Conservation (phyloP, 139 green algal genomes). For the Coccomyxa sp. region DNA sequence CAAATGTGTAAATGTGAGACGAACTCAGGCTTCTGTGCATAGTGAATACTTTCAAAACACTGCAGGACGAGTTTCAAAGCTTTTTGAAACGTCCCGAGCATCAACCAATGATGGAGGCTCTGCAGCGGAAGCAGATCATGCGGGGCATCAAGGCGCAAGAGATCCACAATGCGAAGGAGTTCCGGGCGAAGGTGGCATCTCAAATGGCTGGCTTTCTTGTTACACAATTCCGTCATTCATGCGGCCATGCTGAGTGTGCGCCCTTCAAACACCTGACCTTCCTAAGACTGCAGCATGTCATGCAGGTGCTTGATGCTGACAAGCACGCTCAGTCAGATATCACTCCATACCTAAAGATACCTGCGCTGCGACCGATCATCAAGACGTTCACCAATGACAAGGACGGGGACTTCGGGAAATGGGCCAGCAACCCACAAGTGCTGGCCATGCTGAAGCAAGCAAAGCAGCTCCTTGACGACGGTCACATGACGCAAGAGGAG, state of each 20-base stretch:
- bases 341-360: constrained; percentile 45
- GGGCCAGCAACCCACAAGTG: constrained; percentile 51
- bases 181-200: constrained; percentile 40
- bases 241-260: background rate
- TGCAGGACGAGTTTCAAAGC: too few species aligned
- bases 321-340: constrained; percentile 47
- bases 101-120: constrained; percentile 42
- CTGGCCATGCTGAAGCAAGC: constrained; percentile 53
- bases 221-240: too few species aligned
- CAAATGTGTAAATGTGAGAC: too few species aligned
- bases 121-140: constrained; percentile 48
- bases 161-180: constrained; percentile 28
- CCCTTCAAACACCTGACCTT: background rate
- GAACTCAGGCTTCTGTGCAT: too few species aligned
- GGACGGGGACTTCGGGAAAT: constrained; percentile 52
- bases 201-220: too few species aligned
- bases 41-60: too few species aligned
- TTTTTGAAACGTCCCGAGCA: constrained; percentile 58
- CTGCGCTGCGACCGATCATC: constrained; percentile 43
- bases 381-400: constrained; percentile 58
- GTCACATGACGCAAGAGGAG: constrained; percentile 50
- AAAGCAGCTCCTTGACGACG: constrained; percentile 52
- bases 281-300: background rate
- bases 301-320: constrained; percentile 44
- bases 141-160: constrained; percentile 39